phyloP scores from a whole-genome alignment of 805 yeast genomes.

The Pichia occidentalis region DNA sequence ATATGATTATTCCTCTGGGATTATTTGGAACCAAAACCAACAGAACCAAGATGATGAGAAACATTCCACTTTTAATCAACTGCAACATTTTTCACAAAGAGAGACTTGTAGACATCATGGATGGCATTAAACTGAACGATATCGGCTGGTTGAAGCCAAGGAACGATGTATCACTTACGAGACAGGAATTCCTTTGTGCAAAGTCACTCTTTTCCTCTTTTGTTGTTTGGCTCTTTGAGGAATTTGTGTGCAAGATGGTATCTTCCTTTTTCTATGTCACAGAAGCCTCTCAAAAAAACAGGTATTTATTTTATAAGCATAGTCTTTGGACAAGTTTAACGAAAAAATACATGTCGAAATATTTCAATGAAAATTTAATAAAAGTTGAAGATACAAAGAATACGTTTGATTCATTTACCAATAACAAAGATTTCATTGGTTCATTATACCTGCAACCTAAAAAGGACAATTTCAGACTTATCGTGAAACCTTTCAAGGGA shows the following conservation, averaged over 20 bases:
- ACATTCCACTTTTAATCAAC: conserved; percentile 34
- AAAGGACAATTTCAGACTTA: conserved; percentile 48
- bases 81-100: conserved; percentile 34
- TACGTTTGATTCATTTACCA: conserved; percentile 15
- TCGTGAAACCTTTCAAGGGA: conserved; percentile 47
- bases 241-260: conserved; percentile 41
- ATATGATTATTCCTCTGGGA: conserved; percentile 43
- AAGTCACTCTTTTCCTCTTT: conserved; percentile 34
- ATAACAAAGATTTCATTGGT: conserved; percentile 33
- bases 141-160: conserved; percentile 50
- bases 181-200: conserved; percentile 38
- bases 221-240: conserved; percentile 51
- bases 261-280: conserved; percentile 62
- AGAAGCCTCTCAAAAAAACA: conserved; percentile 38
- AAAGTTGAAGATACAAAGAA: conserved; percentile 15
- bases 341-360: conserved; percentile 36
- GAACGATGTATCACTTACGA: conserved; percentile 26
- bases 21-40: conserved; percentile 50
- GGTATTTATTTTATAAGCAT: conserved; percentile 48
- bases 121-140: conserved; percentile 35
- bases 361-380: conserved; percentile 34
- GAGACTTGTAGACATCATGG: conserved; percentile 27
- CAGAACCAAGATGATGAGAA: conserved; percentile 33
- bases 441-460: conserved; percentile 54
- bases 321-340: conserved; percentile 47